Percentiles rank a stretch among this genome's conserved stretches.
phyloP scores from a whole-genome alignment of 371 early-diverging fungal genomes.

The Mucor racemosus region DNA sequence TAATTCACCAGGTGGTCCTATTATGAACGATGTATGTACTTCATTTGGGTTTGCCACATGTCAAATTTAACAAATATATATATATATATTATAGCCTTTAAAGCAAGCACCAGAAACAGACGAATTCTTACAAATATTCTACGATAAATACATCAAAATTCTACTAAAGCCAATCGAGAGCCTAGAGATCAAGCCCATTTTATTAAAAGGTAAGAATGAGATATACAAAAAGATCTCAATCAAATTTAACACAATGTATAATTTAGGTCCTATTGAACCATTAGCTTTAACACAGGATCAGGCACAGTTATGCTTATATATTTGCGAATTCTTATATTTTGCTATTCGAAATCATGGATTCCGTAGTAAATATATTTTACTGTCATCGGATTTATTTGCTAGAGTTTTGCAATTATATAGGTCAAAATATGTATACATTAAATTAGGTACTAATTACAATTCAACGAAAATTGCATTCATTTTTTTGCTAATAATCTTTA shows the following conservation, averaged over 20 bases:
- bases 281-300: constrained; percentile 35
- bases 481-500: background rate
- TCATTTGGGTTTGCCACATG: background rate
- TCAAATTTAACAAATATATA: background rate
- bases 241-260: background rate
- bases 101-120: constrained; percentile 69
- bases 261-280: constrained; percentile 37
- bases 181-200: constrained; percentile 38
- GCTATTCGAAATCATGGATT: constrained; percentile 64
- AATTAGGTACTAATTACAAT: constrained; percentile 57
- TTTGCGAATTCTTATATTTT: constrained; percentile 79
- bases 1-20: constrained; percentile 6
- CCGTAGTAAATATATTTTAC: constrained; percentile 78
- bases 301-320: constrained; percentile 54
- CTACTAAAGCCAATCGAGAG: constrained; percentile 66
- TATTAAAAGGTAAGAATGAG: constrained; percentile 26
- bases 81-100: background rate
- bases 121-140: constrained; percentile 76
- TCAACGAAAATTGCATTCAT: background rate
- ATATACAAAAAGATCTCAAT: background rate
- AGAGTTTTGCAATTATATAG: constrained; percentile 70
- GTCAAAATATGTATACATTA: constrained; percentile 70
- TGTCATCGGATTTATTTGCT: constrained; percentile 61
- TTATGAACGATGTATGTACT: constrained; percentile 26
- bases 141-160: constrained; percentile 60